Evolutionary conservation across 768 basidiomycete species (phyloP), one percentile per base, ranked within the genome.

Genomic region (Sporobolomyces pararoseus): DNA sequence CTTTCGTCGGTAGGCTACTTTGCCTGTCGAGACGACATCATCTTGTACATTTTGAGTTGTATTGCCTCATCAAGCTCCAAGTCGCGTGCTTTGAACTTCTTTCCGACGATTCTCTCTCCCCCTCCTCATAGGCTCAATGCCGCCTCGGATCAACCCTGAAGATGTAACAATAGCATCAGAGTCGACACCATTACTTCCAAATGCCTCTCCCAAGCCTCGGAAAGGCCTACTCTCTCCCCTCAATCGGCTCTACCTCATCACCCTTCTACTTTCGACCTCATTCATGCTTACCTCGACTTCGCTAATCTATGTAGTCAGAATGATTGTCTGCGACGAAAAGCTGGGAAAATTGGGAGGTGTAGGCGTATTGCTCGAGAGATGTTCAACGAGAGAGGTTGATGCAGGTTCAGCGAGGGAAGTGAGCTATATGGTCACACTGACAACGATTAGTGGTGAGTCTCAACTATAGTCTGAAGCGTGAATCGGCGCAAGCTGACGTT

Each of bases 241-340:
- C 16, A 58, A 17, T 14, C 60, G 60, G 7, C 37, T 68, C 2
- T 55, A 61, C 21, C 54, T 63, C 53, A 29, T 62, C 6, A 57
- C 53, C 16, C 35, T 63, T 29, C 53, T 68, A 1, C 37, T 66
- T 0, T 39, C 55, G 23, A 68, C 74, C 57, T 70, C 77, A 1
- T 79, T 78, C 69, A 71, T 76, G 6, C 68, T 73, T 49, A 79
- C 78, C 14, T 74, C 77, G 7, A 78, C 79, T 0, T 74, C 77
- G 4, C 46, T 79, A 17, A 69, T 79, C 35, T 79, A 77, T 62
- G 63, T 76, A 1, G 77, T 77, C 68, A 52, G 77, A 13, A 63
- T 71, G 13, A 76, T 79, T 70, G 71, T 77, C 3, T 79, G 79
- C 62, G 76, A 80, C 4, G 76, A 73, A 25, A 64, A 67, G 63